phyloP scores from a whole-genome alignment of 2,329 filamentous ascomycete species.

The Aspergillus vadensis region DNA sequence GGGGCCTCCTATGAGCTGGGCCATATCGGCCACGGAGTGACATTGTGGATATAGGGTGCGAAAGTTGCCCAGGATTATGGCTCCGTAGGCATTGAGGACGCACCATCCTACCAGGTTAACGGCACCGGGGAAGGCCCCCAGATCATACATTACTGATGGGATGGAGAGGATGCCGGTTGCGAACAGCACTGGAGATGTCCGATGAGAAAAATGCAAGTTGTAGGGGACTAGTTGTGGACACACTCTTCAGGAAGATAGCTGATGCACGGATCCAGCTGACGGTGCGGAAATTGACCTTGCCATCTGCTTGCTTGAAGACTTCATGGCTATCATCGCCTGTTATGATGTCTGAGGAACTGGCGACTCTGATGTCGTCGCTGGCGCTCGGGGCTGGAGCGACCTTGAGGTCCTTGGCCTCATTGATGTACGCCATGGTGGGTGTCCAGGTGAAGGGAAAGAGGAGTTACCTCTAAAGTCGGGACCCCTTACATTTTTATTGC shows the following conservation, averaged over 20 bases:
- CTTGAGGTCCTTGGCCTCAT: slow-evolving; percentile 15
- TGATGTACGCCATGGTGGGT: slow-evolving; percentile 1
- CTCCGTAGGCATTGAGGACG: slow-evolving; percentile 51
- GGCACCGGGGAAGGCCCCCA: slow-evolving; percentile 21
- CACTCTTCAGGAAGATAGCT: slow-evolving; percentile 56
- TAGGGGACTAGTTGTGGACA: neutral
- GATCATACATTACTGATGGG: slow-evolving; percentile 21
- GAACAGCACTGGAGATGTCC: slow-evolving; percentile 27
- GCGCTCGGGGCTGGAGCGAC: neutral
- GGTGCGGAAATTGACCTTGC: slow-evolving; percentile 56
- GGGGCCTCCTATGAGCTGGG: slow-evolving; percentile 55
- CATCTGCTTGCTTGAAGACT: slow-evolving; percentile 53
- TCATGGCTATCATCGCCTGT: slow-evolving; percentile 35
- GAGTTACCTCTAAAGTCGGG: neutral
- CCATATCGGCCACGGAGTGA: slow-evolving; percentile 62
- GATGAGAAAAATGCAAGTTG: neutral
- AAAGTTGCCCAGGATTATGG: slow-evolving; percentile 52
- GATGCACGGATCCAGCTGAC: slow-evolving; percentile 56
- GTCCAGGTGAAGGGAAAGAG: neutral
- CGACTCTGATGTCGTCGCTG: slow-evolving; percentile 30
- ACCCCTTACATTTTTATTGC: neutral
- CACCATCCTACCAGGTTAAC: slow-evolving; percentile 22
- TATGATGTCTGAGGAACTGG: slow-evolving; percentile 27
- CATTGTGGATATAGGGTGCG: slow-evolving; percentile 54
- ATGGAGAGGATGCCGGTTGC: slow-evolving; percentile 27